Conservation (phyloP, 768 basidiomycete genomes). For the Vararia minispora region DNA sequence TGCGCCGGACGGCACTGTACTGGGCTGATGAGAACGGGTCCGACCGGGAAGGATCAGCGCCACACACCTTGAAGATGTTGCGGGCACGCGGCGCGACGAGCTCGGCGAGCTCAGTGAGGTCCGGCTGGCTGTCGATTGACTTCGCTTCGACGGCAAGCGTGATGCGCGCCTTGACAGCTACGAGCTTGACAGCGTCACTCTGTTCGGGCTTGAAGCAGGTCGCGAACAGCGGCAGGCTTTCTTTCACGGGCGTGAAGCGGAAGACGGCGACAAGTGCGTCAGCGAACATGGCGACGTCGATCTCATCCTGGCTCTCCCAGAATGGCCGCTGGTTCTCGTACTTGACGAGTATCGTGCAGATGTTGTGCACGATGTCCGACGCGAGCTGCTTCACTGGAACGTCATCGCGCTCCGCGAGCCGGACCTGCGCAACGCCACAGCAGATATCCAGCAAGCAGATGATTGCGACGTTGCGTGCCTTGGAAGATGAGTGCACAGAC, state of each 20-base stretch:
- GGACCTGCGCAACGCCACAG: constrained; percentile 48
- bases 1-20: constrained; percentile 40
- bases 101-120: constrained; percentile 8
- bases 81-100: constrained; percentile 38
- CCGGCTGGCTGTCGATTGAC: background rate
- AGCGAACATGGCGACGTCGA: constrained; percentile 65
- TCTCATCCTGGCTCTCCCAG: constrained; percentile 61
- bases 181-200: constrained; percentile 72
- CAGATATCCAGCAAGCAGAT: constrained; percentile 72
- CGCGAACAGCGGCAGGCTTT: constrained; percentile 47
- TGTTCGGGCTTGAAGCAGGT: constrained; percentile 65
- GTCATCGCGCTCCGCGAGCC: constrained; percentile 35
- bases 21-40: constrained; percentile 15
- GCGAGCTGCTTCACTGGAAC: constrained; percentile 54
- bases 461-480: constrained; percentile 54
- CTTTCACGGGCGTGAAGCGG: constrained; percentile 55
- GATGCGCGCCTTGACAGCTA: constrained; percentile 62
- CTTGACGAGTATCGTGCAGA: constrained; percentile 28
- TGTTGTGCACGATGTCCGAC: constrained; percentile 65
- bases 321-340: constrained; percentile 37
- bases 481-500: constrained; percentile 29
- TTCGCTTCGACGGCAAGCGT: constrained; percentile 56
- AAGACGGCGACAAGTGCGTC: constrained; percentile 66
- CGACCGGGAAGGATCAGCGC: background rate
- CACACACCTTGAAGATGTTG: constrained; percentile 43